Evolutionary conservation across 192 early-diverging fungal genomes (phyloP), one percentile per base, ranked within the genome.

Genomic region (Radiomyces spectabilis): DNA sequence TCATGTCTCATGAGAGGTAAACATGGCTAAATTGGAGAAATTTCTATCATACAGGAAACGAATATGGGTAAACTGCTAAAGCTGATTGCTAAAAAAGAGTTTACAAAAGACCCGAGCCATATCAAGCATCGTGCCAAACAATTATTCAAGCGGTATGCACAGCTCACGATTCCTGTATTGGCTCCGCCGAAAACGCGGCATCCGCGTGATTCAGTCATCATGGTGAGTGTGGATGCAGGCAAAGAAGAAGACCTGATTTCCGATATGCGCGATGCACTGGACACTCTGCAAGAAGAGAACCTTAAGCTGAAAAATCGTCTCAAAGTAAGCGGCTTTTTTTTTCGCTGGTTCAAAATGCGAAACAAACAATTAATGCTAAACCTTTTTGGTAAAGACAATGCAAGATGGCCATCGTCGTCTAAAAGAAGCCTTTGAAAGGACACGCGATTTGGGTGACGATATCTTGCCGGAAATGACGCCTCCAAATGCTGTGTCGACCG

Each of bases 31-130:
- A n/a, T n/a, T n/a, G n/a, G n/a, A n/a, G n/a, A n/a, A n/a, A n/a
- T n/a, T n/a, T n/a, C n/a, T n/a, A n/a, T n/a, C n/a, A n/a, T 34
- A 2, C 43, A 69, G 67, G 67, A 69, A 35, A 63, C 59, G 3
- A 57, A 57, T 4, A 69, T 69, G 67, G 60, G 60, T 13, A 69
- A 69, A 51, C 26, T 69, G 6, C 39, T 69, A 26, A 69, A 69
- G 33, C 31, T 63, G 40, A 56, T 64, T 15, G 41, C 50, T 21
- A 55, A 59, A 40, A 38, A 45, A 26, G 21, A 46, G 22, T 56
- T 57, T 29, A 51, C 43, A 38, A 30, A 46, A 7, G 62, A 64
- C 44, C 26, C 35, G 7, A 46, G 25, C 34, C 8, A 26, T 16
- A 27, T 65, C 19, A 33, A 59, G 40, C 13, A 38, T 9, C 41